Evolutionary conservation across 768 basidiomycete genomes (phyloP), one percentile per base, ranked within the genome.

Genomic region (Pleurotus salmoneostramineus): DNA sequence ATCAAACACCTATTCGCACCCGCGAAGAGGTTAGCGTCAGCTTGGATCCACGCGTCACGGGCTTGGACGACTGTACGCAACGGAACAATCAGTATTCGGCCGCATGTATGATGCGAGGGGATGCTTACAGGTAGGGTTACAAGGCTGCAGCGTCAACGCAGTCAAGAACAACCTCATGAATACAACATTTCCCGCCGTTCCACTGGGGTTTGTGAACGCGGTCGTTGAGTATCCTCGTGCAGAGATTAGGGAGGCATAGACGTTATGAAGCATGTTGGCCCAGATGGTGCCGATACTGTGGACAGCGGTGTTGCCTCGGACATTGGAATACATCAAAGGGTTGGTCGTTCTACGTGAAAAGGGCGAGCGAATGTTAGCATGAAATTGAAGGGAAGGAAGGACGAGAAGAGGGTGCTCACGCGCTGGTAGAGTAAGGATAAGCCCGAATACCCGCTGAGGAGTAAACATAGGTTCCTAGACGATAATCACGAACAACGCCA

Each of bases 351-450:
- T 71, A 49, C 2, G 21, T 27, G 21, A 27, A 27, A 27, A 27
- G 21, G 21, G 21, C 21, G 21, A 27, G 21, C 21, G 21, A 27
- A 27, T 27, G 21, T 27, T 27, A 27, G 21, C 21, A 27, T 27
- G 21, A 5, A 15, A 2, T 34, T 8, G 6, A n/a, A 15, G 5
- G 8, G 15, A 14, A 15, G 37, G 48, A 32, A 32, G 50, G 15
- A 0, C 44, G 15, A 10, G n/a, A 17, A 11, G 56, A 50, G 15
- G 46, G 2, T 14, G 57, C 61, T 35, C 58, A 67, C 66, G 67
- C 62, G 60, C 75, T 75, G 49, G 75, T 77, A 12, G 78, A 79
- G 71, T 83, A 83, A 6, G 76, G 77, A 64, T 74, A 73, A 50
- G 71, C 67, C 6, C 82, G 70, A 63, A 82, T 78, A 56, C 82